Conservation (phyloP, 495 filamentous ascomycete species). For the Cenococcum geophilum region DNA sequence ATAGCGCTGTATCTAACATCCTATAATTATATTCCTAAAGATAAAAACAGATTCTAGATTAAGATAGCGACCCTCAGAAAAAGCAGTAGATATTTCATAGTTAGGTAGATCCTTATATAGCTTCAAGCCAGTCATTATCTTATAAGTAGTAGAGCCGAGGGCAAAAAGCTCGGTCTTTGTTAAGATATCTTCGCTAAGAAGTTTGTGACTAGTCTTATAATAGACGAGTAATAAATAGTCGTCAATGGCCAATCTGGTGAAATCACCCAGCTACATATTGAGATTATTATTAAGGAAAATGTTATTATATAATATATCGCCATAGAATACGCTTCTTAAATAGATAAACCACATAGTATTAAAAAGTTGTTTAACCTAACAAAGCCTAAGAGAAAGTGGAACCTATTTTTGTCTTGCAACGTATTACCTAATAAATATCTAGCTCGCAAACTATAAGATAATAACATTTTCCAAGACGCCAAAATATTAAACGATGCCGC, state of each 20-base stretch:
- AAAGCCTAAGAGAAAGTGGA: slow-evolving; percentile 12
- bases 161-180: slow-evolving; percentile 31
- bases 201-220: slow-evolving; percentile 18
- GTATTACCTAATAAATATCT: slow-evolving; percentile 16
- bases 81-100: slow-evolving; percentile 17
- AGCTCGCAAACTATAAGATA: slow-evolving; percentile 19
- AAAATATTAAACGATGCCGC: slow-evolving; percentile 16
- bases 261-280: slow-evolving; percentile 34
- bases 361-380: slow-evolving; percentile 9
- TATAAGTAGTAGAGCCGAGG: slow-evolving; percentile 32
- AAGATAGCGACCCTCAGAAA: background rate
- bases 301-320: slow-evolving; percentile 32
- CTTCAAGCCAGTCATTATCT: slow-evolving; percentile 32
- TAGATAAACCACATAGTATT: slow-evolving; percentile 12
- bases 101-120: slow-evolving; percentile 30
- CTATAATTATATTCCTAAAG: background rate
- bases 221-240: slow-evolving; percentile 11
- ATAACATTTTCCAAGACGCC: slow-evolving; percentile 14
- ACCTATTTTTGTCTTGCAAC: slow-evolving; percentile 12
- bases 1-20: background rate
- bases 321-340: slow-evolving; percentile 22
- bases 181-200: slow-evolving; percentile 6
- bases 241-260: slow-evolving; percentile 35
- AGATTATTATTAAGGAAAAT: slow-evolving; percentile 29
- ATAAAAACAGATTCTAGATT: background rate